Conservation (phyloP, 768 basidiomycete genomes). For the Paxillus involutus region DNA sequence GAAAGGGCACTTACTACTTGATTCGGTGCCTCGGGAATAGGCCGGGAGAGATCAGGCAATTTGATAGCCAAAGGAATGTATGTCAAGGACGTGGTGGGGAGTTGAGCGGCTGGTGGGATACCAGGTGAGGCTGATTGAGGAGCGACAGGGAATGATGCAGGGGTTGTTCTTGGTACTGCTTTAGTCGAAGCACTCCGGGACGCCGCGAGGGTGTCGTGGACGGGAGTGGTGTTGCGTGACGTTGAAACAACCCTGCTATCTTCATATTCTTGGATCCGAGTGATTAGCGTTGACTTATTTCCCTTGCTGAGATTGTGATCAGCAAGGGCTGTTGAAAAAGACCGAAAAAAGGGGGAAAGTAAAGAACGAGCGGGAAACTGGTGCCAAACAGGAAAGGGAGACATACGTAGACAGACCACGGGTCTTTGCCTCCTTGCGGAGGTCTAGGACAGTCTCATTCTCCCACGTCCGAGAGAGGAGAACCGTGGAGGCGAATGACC, state of each 20-base stretch:
- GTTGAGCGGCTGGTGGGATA: slow-evolving; percentile 38
- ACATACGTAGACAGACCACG: slow-evolving; percentile 59
- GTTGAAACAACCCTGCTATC: slow-evolving; percentile 24
- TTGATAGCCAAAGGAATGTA: slow-evolving; percentile 45
- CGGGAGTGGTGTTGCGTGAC: slow-evolving; percentile 14
- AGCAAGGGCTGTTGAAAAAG: neutral
- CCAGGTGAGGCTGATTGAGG: slow-evolving; percentile 39
- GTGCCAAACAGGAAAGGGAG: neutral
- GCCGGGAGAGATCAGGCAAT: slow-evolving; percentile 55
- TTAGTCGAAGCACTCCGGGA: slow-evolving; percentile 27
- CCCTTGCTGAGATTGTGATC: slow-evolving; percentile 43
- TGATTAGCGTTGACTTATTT: slow-evolving; percentile 55
- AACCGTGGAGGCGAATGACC: slow-evolving; percentile 51
- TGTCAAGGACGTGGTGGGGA: slow-evolving; percentile 11
- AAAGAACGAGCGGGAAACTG: slow-evolving; percentile 6
- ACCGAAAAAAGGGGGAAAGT: slow-evolving; percentile 8
- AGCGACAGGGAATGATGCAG: slow-evolving; percentile 26
- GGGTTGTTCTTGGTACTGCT: slow-evolving; percentile 12
- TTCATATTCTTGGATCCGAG: slow-evolving; percentile 55
- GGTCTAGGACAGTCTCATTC: slow-evolving; percentile 45
- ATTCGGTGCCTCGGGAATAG: slow-evolving; percentile 41
- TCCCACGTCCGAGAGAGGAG: slow-evolving; percentile 60
- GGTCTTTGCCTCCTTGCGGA: slow-evolving; percentile 52
- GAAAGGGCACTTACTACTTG: slow-evolving; percentile 52
- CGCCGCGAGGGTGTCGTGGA: slow-evolving; percentile 20